Evolutionary conservation across 164 flowering plant species (phyloP), one percentile per base, ranked within the genome.

Genomic region (Magnolia sinica): DNA sequence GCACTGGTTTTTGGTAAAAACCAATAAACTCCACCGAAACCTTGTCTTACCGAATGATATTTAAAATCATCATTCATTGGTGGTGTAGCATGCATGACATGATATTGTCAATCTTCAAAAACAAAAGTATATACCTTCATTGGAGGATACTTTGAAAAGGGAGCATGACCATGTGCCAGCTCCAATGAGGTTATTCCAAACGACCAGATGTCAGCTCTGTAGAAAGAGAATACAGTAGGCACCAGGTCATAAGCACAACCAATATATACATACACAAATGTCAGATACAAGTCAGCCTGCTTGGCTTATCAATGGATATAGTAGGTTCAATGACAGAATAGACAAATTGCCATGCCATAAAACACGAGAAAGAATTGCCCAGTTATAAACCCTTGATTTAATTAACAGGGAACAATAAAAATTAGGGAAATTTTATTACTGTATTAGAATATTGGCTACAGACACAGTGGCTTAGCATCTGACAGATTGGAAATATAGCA

Each of bases 121-220:
- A 9, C 23, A 64, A 64, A 64, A 20, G 7, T 22, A 20, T 19
- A 64, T 64, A 64, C 67, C 67, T 64, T 64, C 67, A 64, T 64
- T 64, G 67, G 67, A 64, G 67, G 67, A 22, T 64, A 89, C 76
- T 89, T 88, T 24, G 91, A 88, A 78, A 88, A 88, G 50, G 91
- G 91, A 63, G 91, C 91, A 82, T 88, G 91, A 27, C 91, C 91
- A 80, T 88, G 91, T 78, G 91, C 91, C 78, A 88, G 74, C 80
- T 88, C 91, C 71, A 88, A 77, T 50, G 91, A 87, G 70, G 91
- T 87, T 66, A 88, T 88, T 78, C 91, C 67, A 64, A 64, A 64
- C 0, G 67, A 64, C 67, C 67, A 64, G 24, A 64, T 64, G 23
- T 64, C 67, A 64, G 67, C 67, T 64, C 67, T 64, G 67, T 64